These are phyloP conservation scores for Cyclotella choctawhatcheeana DNA, from an alignment of 108 stramenopile species.

Conservation along the genomic window DNA sequence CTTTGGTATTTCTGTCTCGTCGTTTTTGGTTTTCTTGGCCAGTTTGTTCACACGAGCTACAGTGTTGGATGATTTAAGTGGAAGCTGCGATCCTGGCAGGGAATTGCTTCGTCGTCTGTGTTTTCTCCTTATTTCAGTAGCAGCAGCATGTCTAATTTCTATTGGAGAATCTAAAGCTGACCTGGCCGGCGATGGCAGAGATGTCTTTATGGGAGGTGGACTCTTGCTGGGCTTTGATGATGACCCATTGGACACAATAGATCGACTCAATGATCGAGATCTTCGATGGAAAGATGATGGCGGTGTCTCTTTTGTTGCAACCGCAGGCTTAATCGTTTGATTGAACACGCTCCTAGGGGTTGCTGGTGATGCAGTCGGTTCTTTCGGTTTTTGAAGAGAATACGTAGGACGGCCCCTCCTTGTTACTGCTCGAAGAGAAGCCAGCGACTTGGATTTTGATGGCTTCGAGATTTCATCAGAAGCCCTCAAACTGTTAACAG, in stretches of 20 bases:
- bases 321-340: background rate
- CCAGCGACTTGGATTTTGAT: background rate
- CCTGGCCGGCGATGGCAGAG: background rate
- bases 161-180: background rate
- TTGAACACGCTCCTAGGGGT: background rate
- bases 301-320: background rate
- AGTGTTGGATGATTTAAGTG: background rate
- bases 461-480: background rate
- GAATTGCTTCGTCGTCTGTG: slow-evolving; percentile 4
- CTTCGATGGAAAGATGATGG: background rate
- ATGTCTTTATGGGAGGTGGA: background rate
- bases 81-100: background rate
- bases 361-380: background rate
- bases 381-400: background rate
- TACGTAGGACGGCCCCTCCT: background rate
- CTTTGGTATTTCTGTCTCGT: slow-evolving; percentile 3
- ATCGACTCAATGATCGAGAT: background rate
- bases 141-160: slow-evolving; percentile 3
- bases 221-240: background rate
- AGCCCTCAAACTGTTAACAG: background rate
- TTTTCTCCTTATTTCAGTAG: slow-evolving; percentile 12
- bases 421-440: background rate
- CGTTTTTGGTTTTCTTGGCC: background rate
- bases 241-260: background rate
- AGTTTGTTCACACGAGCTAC: slow-evolving; percentile 1